Evolutionary conservation across 768 basidiomycete genomes (phyloP).

Genomic region (Dictyophora rubrovolvata): DNA sequence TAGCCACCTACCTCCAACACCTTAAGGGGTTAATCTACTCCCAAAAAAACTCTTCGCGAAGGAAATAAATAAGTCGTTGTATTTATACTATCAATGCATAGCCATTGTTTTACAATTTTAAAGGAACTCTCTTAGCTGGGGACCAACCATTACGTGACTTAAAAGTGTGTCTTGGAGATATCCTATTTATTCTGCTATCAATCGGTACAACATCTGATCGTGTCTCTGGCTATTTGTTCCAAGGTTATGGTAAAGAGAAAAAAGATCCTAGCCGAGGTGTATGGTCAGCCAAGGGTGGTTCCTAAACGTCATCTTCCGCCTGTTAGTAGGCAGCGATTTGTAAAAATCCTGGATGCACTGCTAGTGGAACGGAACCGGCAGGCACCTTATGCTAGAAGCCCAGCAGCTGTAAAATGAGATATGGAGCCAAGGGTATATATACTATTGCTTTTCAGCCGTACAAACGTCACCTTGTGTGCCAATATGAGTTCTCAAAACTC

Average conservation of each 20-base stretch:
- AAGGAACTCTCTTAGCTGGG: neutral
- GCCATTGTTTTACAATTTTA: neutral
- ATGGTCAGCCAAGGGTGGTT: neutral
- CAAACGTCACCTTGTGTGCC: neutral
- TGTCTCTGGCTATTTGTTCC: neutral
- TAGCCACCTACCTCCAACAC: neutral
- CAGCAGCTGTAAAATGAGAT: neutral
- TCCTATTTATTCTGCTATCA: neutral
- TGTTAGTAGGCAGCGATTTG: neutral
- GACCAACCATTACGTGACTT: neutral
- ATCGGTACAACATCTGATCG: neutral
- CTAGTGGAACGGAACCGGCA: neutral
- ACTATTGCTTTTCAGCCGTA: neutral
- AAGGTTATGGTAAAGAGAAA: neutral
- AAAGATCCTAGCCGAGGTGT: neutral
- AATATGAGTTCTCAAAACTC: neutral
- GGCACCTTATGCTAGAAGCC: neutral
- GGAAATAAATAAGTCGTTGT: neutral
- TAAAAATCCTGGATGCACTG: neutral
- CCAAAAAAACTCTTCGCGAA: neutral
- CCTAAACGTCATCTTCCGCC: neutral
- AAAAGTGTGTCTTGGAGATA: neutral
- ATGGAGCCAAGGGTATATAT: neutral
- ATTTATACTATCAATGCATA: neutral
- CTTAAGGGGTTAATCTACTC: neutral